Base-by-base conservation (phyloP, 2,329 filamentous ascomycete genomes). In the Leptoxyphium fumago region DNA sequence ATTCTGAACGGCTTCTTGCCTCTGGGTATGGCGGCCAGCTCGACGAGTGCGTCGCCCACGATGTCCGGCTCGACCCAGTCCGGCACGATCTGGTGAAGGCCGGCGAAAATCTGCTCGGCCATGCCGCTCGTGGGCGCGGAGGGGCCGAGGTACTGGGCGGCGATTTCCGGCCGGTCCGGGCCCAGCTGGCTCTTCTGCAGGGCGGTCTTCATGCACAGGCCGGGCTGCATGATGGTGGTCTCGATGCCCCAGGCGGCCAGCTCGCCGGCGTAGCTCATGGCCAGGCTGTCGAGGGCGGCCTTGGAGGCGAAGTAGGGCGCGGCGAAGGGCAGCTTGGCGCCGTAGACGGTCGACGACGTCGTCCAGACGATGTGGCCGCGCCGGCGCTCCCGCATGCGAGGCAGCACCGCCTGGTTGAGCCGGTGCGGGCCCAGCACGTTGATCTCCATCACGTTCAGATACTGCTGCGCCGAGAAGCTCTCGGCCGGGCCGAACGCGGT, bases 341-440 rank as follows among this genome's bases (percentile, higher is more conserved):
- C 46, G 41, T 48, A 45, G 38, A 43, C 41, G n/a, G 43, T 43
- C n/a, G 38, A 42, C 9, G 43, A 43, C 2, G 43, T 42, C 14
- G 44, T 47, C 46, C 46, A 47, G 34, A 47, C 42, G n/a, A 47
- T 34, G 30, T 47, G 46, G 3, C 46, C 43, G 9, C 11, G 21
- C 2, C 43, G 43, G 1, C 29, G 18, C 10, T 13, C 10, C n/a
- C 45, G 43, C 32, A 47, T 40, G 34, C 45, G 45, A 36, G 58
- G 47, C 10, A 49, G 47, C 13, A 43, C 26, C 3, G 40, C 43
- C 38, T 48, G 43, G 28, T 45, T 49, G 21, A 47, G 43, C 17
- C 46, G 46, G 18, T 48, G 46, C 11, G 41, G 28, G 29, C 46
- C 44, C 32, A 50, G 36, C 2, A 48, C 44, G 40, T 50, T 50